Evolutionary conservation across 176 grass and related monocot genomes (phyloP).

Genomic region (Avena sativa): DNA sequence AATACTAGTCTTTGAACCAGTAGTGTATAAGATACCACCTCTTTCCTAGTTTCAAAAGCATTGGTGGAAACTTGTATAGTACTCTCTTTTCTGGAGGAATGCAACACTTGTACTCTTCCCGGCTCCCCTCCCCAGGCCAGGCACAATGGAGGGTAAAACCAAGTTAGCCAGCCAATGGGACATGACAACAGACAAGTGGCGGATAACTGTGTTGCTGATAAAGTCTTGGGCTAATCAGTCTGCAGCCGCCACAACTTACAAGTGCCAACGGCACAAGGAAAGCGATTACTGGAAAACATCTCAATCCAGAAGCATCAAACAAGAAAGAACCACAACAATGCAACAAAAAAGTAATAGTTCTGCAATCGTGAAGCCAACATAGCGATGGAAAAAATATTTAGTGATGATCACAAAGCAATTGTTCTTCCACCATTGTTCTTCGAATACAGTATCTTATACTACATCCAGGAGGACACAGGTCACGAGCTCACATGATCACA

Average conservation of each 20-base stretch:
- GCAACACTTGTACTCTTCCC: neutral
- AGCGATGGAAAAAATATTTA: neutral
- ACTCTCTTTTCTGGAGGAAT: too few relatives aligned
- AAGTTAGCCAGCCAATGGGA: neutral
- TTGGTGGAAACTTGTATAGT: too few relatives aligned
- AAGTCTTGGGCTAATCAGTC: neutral
- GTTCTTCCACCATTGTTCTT: slow-evolving; percentile 4
- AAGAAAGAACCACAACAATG: neutral
- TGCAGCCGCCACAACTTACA: neutral
- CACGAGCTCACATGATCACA: neutral
- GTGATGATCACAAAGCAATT: neutral
- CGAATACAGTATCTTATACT: neutral
- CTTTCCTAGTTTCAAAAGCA: too few relatives aligned
- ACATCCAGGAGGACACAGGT: neutral
- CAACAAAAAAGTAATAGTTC: neutral
- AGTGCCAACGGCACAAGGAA: neutral
- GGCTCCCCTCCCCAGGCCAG: neutral
- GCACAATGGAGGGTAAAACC: neutral
- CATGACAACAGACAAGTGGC: neutral
- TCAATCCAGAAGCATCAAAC: neutral
- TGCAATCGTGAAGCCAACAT: neutral
- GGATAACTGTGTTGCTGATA: neutral
- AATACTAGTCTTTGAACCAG: too few relatives aligned
- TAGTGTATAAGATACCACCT: too few relatives aligned
- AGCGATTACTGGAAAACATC: neutral